These are phyloP conservation scores for Chlorella sp. DNA, from an alignment of 139 green algal genomes.

Conservation along the genomic window DNA sequence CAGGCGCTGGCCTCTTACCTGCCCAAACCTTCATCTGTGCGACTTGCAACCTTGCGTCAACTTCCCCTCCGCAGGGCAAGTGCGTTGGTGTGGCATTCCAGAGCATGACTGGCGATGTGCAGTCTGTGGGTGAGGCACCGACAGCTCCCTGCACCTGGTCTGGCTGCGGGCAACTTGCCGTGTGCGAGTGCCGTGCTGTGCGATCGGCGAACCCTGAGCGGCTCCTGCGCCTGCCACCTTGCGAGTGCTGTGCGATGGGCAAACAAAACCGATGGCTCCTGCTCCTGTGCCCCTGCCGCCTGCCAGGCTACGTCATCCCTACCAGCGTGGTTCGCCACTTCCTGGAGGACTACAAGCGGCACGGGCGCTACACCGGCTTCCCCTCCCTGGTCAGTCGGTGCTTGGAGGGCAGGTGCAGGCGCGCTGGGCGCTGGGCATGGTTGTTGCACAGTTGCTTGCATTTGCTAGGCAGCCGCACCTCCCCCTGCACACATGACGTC, in stretches of 20 bases:
- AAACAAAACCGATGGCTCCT: too few species aligned
- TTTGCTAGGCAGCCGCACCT: background rate
- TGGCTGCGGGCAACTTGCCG: too few species aligned
- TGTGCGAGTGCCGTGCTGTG: too few species aligned
- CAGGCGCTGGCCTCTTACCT: too few species aligned
- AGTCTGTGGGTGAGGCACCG: constrained; percentile 58
- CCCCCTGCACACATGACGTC: background rate
- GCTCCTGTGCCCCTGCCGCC: too few species aligned
- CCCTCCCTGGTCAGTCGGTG: constrained; percentile 2
- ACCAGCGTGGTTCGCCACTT: constrained; percentile 95
- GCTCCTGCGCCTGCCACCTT: too few species aligned
- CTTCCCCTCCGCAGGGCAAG: constrained; percentile 60
- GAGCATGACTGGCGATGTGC: constrained; percentile 72
- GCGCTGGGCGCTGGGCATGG: background rate
- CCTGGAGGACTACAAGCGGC: constrained; percentile 70
- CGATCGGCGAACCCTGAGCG: too few species aligned
- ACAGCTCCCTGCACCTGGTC: too few species aligned
- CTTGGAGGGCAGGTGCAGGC: background rate
- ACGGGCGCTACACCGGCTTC: constrained; percentile 26
- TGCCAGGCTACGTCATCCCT: constrained; percentile 91
- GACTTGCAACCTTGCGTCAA: too few species aligned
- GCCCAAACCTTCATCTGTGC: too few species aligned
- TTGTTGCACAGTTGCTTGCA: background rate
- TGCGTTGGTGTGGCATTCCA: constrained; percentile 98
- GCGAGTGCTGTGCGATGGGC: too few species aligned